Percentiles rank a stretch among this genome's conserved stretches.
phyloP scores from a whole-genome alignment of 352 stramenopile genomes.

The Phytophthora pinifolia region DNA sequence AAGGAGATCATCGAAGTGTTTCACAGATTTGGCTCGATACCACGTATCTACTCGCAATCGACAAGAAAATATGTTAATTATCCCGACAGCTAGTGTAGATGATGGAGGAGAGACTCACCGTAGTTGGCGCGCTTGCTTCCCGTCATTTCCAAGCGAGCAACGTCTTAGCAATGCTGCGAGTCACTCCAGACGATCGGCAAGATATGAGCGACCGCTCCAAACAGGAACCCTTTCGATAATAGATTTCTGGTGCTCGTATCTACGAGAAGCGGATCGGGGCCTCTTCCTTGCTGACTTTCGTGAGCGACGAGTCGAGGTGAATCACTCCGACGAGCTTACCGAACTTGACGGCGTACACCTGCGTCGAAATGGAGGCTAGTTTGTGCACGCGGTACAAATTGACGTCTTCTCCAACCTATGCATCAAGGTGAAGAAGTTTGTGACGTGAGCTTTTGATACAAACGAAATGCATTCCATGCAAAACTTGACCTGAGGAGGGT shows the following conservation, averaged over 20 bases:
- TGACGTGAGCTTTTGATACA: not conserved
- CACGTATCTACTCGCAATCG: constrained; percentile 59
- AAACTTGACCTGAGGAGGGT: constrained; percentile 57
- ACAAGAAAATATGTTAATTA: not conserved
- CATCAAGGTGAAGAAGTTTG: not conserved
- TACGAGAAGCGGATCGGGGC: constrained; percentile 34
- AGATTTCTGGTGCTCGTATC: not conserved
- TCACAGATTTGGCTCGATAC: constrained; percentile 61
- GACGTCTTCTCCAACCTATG: constrained; percentile 61
- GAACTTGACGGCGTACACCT: constrained; percentile 78
- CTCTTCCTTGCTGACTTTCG: constrained; percentile 52
- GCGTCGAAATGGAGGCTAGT: constrained; percentile 76
- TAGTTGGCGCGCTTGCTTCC: constrained; percentile 23
- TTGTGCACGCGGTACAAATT: constrained; percentile 76
- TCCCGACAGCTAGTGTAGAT: not conserved
- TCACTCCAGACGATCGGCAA: no score
- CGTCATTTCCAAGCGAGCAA: not conserved
- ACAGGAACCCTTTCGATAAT: not conserved
- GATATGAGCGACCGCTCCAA: no score
- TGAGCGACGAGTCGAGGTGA: constrained; percentile 67
- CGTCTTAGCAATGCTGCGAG: not conserved
- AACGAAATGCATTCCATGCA: not conserved
- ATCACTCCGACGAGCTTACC: constrained; percentile 68
- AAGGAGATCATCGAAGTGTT: constrained; percentile 71
- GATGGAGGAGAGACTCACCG: constrained; percentile 3